Conservation (phyloP, 2,329 filamentous ascomycete genomes). For the Aureobasidium melanogenum region DNA sequence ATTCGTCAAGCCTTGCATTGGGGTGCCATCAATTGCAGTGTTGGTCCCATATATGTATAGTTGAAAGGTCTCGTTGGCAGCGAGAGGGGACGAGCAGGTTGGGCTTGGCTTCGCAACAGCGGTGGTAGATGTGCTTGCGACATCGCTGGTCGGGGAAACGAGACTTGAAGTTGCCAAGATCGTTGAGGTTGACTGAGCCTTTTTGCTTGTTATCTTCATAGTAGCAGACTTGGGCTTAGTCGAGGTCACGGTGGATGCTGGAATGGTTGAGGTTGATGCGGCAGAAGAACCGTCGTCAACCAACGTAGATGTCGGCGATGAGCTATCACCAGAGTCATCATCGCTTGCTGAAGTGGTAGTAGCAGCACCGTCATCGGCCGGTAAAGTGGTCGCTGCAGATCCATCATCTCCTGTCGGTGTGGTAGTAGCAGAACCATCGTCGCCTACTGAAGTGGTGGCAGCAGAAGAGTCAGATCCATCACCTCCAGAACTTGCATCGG, state of each 20-base stretch:
- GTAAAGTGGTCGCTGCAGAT: neutral
- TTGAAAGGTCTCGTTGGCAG: neutral
- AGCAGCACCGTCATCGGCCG: neutral
- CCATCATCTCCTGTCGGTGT: neutral
- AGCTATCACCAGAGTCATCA: neutral
- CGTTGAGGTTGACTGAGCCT: neutral
- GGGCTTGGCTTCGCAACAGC: neutral
- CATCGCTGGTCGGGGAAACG: neutral
- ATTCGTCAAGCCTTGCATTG: slow-evolving; percentile 2
- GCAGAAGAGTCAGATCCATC: neutral
- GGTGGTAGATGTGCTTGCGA: neutral
- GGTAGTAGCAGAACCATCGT: neutral
- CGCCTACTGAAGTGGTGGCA: neutral
- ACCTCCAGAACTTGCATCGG: neutral
- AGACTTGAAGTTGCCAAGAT: neutral
- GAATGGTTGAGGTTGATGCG: neutral
- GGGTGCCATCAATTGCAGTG: neutral
- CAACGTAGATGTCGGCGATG: neutral
- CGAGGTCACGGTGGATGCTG: neutral
- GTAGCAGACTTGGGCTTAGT: neutral
- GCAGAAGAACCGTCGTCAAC: neutral
- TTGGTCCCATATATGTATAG: neutral
- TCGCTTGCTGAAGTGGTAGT: neutral
- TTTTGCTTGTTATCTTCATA: neutral
- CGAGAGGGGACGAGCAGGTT: neutral